Evolutionary conservation across 352 stramenopile genomes (phyloP).

Genomic region (Phytophthora crassamura): DNA sequence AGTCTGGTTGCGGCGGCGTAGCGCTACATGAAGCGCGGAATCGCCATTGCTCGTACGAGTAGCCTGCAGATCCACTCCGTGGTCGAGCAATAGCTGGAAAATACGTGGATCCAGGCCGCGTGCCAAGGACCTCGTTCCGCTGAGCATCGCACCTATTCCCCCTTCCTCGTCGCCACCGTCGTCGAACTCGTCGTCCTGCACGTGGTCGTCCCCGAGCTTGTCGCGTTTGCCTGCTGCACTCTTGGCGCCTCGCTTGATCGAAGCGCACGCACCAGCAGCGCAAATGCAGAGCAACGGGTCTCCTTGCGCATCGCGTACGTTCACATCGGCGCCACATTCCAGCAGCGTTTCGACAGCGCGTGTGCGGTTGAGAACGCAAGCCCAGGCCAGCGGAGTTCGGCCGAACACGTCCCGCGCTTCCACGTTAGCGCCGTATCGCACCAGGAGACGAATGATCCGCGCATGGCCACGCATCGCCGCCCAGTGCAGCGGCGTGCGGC

Average conservation of each 20-base stretch:
- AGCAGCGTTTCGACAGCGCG: slow-evolving; percentile 67
- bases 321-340: slow-evolving; percentile 58
- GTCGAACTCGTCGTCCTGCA: slow-evolving; percentile 33
- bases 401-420: slow-evolving; percentile 75
- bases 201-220: slow-evolving; percentile 30
- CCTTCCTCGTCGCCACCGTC: slow-evolving; percentile 34
- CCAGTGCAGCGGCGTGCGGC: slow-evolving; percentile 80
- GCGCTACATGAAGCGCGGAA: slow-evolving; percentile 74
- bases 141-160: slow-evolving; percentile 27
- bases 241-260: slow-evolving; percentile 33
- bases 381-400: slow-evolving; percentile 73
- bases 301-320: slow-evolving; percentile 65
- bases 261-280: slow-evolving; percentile 51
- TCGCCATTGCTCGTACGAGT: slow-evolving; percentile 71
- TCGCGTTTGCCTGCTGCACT: slow-evolving; percentile 27
- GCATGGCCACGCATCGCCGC: slow-evolving; percentile 78
- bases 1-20: slow-evolving; percentile 73
- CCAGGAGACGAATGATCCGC: slow-evolving; percentile 61
- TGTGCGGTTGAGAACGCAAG: slow-evolving; percentile 73
- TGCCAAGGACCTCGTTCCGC: slow-evolving; percentile 31
- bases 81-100: slow-evolving; percentile 55
- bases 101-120: slow-evolving; percentile 59
- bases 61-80: slow-evolving; percentile 63
- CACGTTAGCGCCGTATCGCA: slow-evolving; percentile 62
- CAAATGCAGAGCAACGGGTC: slow-evolving; percentile 76